Conservation (phyloP, 306 rosid species). For the Glycine soja region DNA sequence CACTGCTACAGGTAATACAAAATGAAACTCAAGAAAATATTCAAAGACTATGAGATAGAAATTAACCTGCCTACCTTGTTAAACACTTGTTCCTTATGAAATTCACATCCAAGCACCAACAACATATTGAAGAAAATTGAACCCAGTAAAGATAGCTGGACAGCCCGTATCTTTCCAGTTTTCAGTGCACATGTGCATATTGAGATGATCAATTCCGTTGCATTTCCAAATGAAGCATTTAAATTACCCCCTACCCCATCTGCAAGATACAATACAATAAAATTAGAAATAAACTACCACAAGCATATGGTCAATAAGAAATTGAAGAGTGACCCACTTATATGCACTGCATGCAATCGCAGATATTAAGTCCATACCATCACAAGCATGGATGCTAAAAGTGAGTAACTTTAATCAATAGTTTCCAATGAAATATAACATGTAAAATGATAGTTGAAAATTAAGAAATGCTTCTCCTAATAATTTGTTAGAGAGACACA, state of each 20-base stretch:
- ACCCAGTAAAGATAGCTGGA: constrained; percentile 83
- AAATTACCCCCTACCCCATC: constrained; percentile 71
- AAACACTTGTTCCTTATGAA: constrained; percentile 71
- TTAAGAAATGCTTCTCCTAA: constrained; percentile 4
- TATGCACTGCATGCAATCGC: neutral
- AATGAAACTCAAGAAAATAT: neutral
- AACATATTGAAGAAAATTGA: constrained; percentile 88
- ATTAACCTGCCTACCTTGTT: constrained; percentile 64
- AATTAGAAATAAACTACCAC: constrained; percentile 42
- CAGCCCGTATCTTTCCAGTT: constrained; percentile 73
- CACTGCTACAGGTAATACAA: neutral
- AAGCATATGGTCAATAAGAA: constrained; percentile 12
- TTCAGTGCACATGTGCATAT: constrained; percentile 79
- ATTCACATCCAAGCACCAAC: constrained; percentile 89
- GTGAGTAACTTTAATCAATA: constrained; percentile 4
- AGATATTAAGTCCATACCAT: constrained; percentile 17
- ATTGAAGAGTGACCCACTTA: constrained; percentile 3
- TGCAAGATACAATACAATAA: constrained; percentile 53
- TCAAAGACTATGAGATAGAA: neutral
- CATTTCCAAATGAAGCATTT: constrained; percentile 92
- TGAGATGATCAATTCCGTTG: constrained; percentile 85
- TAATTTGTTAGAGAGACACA: neutral
- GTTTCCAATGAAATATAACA: neutral
- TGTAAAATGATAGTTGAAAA: constrained; percentile 7
- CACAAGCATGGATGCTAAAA: neutral